Percentiles rank a stretch among this genome's conserved stretches.
Evolutionary conservation across 352 stramenopile species (phyloP).

Genomic region (Pythium dissotocum): DNA sequence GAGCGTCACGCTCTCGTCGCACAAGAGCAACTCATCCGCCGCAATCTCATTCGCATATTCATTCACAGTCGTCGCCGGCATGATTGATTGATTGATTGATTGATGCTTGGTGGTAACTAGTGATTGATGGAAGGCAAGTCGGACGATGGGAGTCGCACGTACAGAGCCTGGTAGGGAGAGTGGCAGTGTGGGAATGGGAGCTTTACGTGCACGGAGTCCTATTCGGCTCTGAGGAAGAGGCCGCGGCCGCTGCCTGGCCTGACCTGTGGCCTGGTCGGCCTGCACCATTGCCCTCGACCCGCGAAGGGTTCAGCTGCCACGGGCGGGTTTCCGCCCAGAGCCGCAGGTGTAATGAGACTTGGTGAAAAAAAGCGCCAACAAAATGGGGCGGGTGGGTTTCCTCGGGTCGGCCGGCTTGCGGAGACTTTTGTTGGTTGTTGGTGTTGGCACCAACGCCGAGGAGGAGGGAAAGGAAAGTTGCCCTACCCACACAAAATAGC

Average conservation of each 20-base stretch:
- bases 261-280: background rate
- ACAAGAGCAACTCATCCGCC: constrained; percentile 24
- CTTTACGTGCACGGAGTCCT: constrained; percentile 11
- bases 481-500: constrained; percentile 9
- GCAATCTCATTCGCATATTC: background rate
- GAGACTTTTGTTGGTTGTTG: constrained; percentile 14
- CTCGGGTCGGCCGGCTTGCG: constrained; percentile 6
- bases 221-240: constrained; percentile 19
- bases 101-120: background rate
- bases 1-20: constrained; percentile 25
- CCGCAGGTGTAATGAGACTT: constrained; percentile 1
- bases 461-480: constrained; percentile 9
- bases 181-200: constrained; percentile 1
- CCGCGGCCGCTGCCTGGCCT: no score
- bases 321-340: constrained; percentile 9
- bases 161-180: background rate
- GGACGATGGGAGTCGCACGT: constrained; percentile 2
- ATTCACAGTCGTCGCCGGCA: constrained; percentile 7
- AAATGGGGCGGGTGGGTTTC: constrained; percentile 15
- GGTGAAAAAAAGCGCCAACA: constrained; percentile 8
- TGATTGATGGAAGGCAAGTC: background rate
- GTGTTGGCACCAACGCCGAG: constrained; percentile 5
- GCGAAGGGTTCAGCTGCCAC: constrained; percentile 12
- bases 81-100: constrained; percentile 6
- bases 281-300: constrained; percentile 4